phyloP scores from a whole-genome alignment of 2,329 filamentous ascomycete species.

The Paraphoma sp. region DNA sequence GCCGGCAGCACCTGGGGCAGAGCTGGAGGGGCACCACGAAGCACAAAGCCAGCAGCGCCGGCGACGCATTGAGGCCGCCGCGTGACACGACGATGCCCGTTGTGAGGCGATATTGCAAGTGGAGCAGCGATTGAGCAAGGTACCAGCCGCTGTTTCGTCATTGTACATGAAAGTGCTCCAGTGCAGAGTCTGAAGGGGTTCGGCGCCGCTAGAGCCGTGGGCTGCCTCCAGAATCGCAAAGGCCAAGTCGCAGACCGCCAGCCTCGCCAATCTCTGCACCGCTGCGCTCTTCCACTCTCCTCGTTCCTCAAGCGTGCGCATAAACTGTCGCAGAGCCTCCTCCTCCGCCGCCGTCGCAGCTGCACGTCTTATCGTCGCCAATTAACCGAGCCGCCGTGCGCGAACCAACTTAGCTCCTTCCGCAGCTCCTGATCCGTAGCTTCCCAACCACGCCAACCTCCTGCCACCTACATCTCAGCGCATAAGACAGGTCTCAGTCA shows the following conservation, averaged over 20 bases:
- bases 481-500: constrained; percentile 38
- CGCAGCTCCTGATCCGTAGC: constrained; percentile 33
- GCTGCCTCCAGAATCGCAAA: constrained; percentile 18
- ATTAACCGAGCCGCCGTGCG: constrained; percentile 29
- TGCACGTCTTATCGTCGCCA: constrained; percentile 27
- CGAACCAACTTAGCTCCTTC: constrained; percentile 21
- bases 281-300: constrained; percentile 7
- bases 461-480: constrained; percentile 19
- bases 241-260: constrained; percentile 13
- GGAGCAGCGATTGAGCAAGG: constrained; percentile 24
- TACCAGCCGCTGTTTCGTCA: constrained; percentile 23
- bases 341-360: constrained; percentile 7
- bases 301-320: constrained; percentile 18
- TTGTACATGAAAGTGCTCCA: constrained; percentile 17
- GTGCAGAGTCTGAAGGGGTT: constrained; percentile 11
- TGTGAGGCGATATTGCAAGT: constrained; percentile 5
- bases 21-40: constrained; percentile 1
- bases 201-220: constrained; percentile 17
- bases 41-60: background rate
- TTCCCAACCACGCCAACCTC: constrained; percentile 33
- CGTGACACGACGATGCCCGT: constrained; percentile 18
- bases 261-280: constrained; percentile 24
- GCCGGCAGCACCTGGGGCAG: background rate
- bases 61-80: constrained; percentile 14
- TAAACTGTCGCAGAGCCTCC: constrained; percentile 21